Evolutionary conservation across 768 basidiomycete species (phyloP).

Genomic region (Trametes meyenii): DNA sequence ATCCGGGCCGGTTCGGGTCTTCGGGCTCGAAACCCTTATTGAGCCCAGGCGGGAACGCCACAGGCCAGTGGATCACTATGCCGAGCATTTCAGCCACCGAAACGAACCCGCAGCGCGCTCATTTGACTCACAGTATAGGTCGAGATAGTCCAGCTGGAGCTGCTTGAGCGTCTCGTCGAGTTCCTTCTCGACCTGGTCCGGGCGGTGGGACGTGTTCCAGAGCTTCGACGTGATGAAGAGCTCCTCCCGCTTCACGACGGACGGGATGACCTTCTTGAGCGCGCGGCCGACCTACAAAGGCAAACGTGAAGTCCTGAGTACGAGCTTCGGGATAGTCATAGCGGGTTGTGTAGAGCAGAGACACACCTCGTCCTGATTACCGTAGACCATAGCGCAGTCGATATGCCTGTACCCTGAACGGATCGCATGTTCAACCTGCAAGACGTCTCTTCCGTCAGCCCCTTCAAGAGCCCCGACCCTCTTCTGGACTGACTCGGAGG

Average conservation of each 20-base stretch:
- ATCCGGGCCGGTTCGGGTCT: constrained; percentile 46
- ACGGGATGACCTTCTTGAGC: constrained; percentile 75
- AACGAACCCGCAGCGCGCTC: neutral
- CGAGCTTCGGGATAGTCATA: neutral
- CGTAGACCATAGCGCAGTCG: constrained; percentile 80
- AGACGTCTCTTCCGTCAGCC: constrained; percentile 23
- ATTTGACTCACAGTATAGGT: constrained; percentile 68
- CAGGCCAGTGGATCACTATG: constrained; percentile 84
- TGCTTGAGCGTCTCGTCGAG: constrained; percentile 76
- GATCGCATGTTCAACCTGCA: constrained; percentile 75
- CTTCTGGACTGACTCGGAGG: no score
- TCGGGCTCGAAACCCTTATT: constrained; percentile 53
- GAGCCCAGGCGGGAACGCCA: constrained; percentile 59
- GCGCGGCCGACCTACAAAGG: constrained; percentile 57
- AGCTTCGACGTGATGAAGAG: constrained; percentile 83
- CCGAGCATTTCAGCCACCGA: neutral
- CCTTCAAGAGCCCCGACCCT: neutral
- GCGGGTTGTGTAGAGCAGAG: neutral
- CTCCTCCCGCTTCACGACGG: constrained; percentile 78
- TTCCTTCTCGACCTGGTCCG: constrained; percentile 67
- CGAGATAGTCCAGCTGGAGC: constrained; percentile 76
- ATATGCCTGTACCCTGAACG: constrained; percentile 81
- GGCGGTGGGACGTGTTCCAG: constrained; percentile 77
- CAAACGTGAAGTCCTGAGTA: neutral
- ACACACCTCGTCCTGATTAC: constrained; percentile 69